phyloP scores from a whole-genome alignment of 139 green algal species.

The Auxenochlorella pyrenoidosa region DNA sequence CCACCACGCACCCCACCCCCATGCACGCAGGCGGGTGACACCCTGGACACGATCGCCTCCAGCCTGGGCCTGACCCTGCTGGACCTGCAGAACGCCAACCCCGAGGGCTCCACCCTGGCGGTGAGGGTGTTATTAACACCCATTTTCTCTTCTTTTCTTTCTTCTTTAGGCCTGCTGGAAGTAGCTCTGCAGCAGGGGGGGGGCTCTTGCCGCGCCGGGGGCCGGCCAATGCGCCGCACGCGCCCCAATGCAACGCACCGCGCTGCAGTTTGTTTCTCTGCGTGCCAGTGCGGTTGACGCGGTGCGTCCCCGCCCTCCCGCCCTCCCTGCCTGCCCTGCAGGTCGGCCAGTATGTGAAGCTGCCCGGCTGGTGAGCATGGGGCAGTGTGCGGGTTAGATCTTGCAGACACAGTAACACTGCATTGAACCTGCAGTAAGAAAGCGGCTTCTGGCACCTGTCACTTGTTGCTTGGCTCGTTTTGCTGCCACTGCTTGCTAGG shows the following conservation, averaged over 20 bases:
- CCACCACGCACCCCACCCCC: neutral
- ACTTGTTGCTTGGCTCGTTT: neutral
- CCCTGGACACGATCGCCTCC: constrained; percentile 4
- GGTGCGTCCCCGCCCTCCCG: too few relatives aligned
- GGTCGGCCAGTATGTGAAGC: constrained; percentile 27
- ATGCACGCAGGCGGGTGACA: constrained; percentile 4
- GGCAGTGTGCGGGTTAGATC: too few relatives aligned
- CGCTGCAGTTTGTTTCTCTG: too few relatives aligned
- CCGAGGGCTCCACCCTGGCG: neutral
- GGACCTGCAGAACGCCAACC: constrained; percentile 16
- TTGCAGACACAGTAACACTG: too few relatives aligned
- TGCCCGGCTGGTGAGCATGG: constrained; percentile 21
- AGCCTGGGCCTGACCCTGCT: constrained; percentile 6
- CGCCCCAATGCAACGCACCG: too few relatives aligned
- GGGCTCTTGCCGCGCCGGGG: too few relatives aligned
- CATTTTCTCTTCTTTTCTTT: neutral
- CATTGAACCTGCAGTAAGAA: neutral
- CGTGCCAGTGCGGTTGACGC: too few relatives aligned
- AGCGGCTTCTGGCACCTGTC: neutral
- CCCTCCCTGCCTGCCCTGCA: neutral
- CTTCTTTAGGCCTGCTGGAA: too few relatives aligned
- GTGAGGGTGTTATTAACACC: neutral
- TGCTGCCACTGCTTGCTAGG: neutral
- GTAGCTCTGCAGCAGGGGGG: too few relatives aligned
- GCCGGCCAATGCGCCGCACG: too few relatives aligned